phyloP scores from a whole-genome alignment of 148 eudicot genomes.

The Amaranthus cruentus region DNA sequence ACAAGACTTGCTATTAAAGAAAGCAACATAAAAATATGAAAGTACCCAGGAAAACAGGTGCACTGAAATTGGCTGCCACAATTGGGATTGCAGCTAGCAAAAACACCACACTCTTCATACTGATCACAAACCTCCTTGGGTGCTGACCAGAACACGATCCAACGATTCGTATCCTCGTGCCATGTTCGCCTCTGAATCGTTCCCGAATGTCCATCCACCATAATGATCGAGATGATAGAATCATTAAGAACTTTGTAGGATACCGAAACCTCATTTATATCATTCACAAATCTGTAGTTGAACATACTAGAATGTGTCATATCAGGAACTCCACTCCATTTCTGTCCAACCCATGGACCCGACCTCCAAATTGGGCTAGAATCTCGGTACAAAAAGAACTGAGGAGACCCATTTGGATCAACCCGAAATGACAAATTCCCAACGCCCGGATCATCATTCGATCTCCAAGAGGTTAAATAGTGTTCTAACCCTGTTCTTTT shows the following conservation, averaged over 20 bases:
- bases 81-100: conserved; percentile 30
- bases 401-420: conserved; percentile 37
- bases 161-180: conserved; percentile 28
- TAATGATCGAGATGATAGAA: conserved; percentile 29
- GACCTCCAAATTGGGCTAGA: conserved; percentile 30
- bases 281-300: conserved; percentile 25
- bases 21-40: background rate
- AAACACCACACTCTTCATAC: conserved; percentile 37
- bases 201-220: conserved; percentile 33
- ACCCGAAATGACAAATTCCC: conserved; percentile 35
- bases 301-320: conserved; percentile 35
- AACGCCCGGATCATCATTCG: conserved; percentile 36
- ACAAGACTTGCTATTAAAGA: background rate
- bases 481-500: conserved; percentile 35
- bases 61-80: conserved; percentile 30
- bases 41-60: conserved; percentile 41
- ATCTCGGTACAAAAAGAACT: conserved; percentile 39
- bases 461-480: conserved; percentile 44
- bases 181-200: conserved; percentile 38
- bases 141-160: conserved; percentile 35
- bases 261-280: conserved; percentile 31
- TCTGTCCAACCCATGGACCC: conserved; percentile 48
- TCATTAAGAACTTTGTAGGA: conserved; percentile 21
- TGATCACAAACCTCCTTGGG: conserved; percentile 46
- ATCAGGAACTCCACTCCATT: conserved; percentile 44